These are phyloP conservation scores for Ambrosiella beaveri DNA, from an alignment of 2,329 filamentous ascomycete genomes.

Conservation along the genomic window DNA sequence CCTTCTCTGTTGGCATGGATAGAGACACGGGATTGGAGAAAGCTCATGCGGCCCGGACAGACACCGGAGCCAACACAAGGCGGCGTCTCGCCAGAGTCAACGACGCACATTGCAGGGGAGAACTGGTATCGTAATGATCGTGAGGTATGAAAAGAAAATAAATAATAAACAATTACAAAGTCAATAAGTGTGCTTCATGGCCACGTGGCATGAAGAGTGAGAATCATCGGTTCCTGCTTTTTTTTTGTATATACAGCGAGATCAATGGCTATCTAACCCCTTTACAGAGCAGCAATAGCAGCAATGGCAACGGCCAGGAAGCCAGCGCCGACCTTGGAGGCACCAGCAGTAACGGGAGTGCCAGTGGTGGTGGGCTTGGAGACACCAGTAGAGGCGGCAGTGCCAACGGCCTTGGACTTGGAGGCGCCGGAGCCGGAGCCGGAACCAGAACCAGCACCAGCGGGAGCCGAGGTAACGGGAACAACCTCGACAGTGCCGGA, in stretches of 20 bases:
- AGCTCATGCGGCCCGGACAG: not conserved
- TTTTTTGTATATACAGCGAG: not conserved
- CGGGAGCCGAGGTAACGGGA: conserved; percentile 13
- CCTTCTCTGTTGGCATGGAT: not conserved
- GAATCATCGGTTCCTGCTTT: not conserved
- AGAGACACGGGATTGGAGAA: not conserved
- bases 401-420: conserved; percentile 16
- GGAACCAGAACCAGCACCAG: conserved; percentile 2
- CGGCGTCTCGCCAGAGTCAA: not conserved
- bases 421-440: not conserved
- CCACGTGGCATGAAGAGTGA: not conserved
- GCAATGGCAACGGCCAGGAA: conserved; percentile 5
- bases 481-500: conserved; percentile 14
- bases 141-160: conserved; percentile 8
- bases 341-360: conserved; percentile 12
- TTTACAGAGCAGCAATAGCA: conserved; percentile 10
- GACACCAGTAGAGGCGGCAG: conserved; percentile 7
- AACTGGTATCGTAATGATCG: conserved; percentile 14
- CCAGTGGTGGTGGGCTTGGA: conserved; percentile 5
- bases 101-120: not conserved
- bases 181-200: not conserved
- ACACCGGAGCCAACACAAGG: not conserved
- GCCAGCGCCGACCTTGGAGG: conserved; percentile 7
- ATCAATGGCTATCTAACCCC: not conserved
- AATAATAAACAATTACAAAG: not conserved